A percentile compares a stretch with the other conserved stretches of the same genome.
phyloP scores from a whole-genome alignment of 257 asterid genomes.

The Parsonsia alboflavescens region DNA sequence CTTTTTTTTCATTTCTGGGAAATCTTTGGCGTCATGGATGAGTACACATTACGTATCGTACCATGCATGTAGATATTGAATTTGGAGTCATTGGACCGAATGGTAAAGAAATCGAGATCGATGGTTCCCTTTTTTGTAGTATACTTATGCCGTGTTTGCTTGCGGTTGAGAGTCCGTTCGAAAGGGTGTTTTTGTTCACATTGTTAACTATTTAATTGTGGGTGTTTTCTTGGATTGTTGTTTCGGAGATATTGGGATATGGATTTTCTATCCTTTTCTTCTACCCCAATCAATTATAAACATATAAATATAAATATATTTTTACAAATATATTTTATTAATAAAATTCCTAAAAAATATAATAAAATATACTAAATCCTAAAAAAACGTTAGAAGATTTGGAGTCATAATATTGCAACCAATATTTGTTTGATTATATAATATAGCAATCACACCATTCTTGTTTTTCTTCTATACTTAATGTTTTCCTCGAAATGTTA shows the following conservation, averaged over 20 bases:
- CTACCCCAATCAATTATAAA: too few species aligned
- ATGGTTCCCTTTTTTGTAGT: not conserved
- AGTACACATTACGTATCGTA: not conserved
- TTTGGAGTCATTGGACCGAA: conserved; percentile 1
- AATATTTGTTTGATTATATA: not conserved
- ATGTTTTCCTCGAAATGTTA: too few species aligned
- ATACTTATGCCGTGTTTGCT: not conserved
- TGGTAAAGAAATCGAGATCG: not conserved
- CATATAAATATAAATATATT: too few species aligned
- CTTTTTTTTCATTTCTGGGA: not conserved
- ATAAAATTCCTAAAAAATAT: too few species aligned
- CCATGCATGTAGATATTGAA: not conserved
- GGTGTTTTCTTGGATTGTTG: not conserved
- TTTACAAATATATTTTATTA: too few species aligned
- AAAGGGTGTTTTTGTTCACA: not conserved
- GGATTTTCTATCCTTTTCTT: too few species aligned
- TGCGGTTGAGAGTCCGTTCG: not conserved
- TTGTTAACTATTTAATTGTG: not conserved
- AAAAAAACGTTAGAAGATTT: too few species aligned
- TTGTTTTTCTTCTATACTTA: too few species aligned
- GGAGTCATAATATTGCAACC: not conserved
- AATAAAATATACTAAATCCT: too few species aligned
- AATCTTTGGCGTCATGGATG: conserved; percentile 9
- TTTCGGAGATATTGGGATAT: too few species aligned
- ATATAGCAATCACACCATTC: too few species aligned